These are phyloP conservation scores for Diaporthe sp. DNA, from an alignment of 2,329 filamentous ascomycete species.

Conservation along the genomic window DNA sequence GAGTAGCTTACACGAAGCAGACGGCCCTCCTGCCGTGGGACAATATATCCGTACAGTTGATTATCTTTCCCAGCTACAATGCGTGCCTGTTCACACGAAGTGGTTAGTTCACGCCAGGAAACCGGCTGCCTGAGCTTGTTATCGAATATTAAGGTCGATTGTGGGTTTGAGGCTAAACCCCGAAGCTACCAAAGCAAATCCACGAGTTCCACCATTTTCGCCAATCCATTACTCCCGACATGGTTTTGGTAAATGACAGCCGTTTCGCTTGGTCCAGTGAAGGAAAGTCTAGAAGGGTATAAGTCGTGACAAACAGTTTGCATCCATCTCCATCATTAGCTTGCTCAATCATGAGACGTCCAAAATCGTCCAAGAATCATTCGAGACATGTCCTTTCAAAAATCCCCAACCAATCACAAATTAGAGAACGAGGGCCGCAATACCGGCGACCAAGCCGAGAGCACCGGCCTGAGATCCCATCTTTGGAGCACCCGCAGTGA, in stretches of 20 bases:
- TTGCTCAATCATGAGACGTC: conserved; percentile 40
- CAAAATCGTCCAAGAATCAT: conserved; percentile 41
- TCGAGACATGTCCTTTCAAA: conserved; percentile 6
- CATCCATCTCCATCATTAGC: conserved; percentile 38
- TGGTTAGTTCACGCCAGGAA: too few relatives aligned
- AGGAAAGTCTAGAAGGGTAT: conserved; percentile 43
- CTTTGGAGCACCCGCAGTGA: conserved; percentile 55
- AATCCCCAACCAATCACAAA: not conserved
- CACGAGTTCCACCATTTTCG: conserved; percentile 36
- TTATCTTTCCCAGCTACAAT: fast-evolving
- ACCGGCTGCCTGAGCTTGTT: not conserved
- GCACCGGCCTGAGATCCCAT: conserved; percentile 52
- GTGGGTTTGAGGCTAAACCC: not conserved
- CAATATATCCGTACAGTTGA: not conserved
- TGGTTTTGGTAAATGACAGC: conserved; percentile 38
- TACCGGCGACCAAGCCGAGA: conserved; percentile 53
- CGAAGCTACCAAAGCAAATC: conserved; percentile 30
- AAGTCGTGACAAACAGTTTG: conserved; percentile 37
- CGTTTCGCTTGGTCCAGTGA: conserved; percentile 35
- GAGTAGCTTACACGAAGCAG: not conserved
- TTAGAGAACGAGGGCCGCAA: conserved; percentile 56
- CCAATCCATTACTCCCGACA: conserved; percentile 37
- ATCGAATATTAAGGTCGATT: conserved; percentile 35
- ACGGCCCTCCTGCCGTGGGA: not conserved
- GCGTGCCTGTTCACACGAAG: not conserved